phyloP scores from a whole-genome alignment of 345 rosid species.

The Citrus hindsii region DNA sequence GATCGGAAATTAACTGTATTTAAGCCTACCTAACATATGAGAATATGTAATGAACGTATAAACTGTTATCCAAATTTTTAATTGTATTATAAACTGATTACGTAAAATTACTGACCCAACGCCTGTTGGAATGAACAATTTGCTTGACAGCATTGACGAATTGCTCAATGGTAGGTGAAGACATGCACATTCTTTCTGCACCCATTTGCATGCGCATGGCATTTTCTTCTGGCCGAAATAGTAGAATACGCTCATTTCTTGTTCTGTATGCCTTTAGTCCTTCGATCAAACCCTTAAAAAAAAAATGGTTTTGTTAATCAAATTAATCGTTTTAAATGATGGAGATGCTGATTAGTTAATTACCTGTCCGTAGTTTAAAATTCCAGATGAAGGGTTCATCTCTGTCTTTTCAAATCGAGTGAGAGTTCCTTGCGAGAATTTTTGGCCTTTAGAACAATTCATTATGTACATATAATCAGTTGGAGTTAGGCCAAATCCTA shows the following conservation, averaged over 20 bases:
- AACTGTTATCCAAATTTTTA: no score
- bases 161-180: constrained; percentile 50
- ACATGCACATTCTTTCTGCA: constrained; percentile 61
- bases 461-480: constrained; percentile 36
- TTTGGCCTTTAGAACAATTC: constrained; percentile 26
- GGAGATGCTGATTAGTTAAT: not conserved
- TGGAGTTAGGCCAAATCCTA: constrained; percentile 25
- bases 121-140: constrained; percentile 45
- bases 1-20: no score
- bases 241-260: constrained; percentile 18
- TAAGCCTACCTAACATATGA: no score
- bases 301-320: not conserved
- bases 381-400: constrained; percentile 49
- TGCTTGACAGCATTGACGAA: constrained; percentile 55
- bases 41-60: not conserved
- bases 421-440: constrained; percentile 31
- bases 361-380: constrained; percentile 65
- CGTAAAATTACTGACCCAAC: constrained; percentile 13
- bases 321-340: not conserved
- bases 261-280: constrained; percentile 33
- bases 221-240: constrained; percentile 38
- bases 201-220: constrained; percentile 44
- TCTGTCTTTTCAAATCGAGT: constrained; percentile 37
- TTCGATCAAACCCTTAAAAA: constrained; percentile 32
- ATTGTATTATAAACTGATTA: not conserved